Evolutionary conservation across 106 monocot species (phyloP).

Genomic region (Allium sativum): DNA sequence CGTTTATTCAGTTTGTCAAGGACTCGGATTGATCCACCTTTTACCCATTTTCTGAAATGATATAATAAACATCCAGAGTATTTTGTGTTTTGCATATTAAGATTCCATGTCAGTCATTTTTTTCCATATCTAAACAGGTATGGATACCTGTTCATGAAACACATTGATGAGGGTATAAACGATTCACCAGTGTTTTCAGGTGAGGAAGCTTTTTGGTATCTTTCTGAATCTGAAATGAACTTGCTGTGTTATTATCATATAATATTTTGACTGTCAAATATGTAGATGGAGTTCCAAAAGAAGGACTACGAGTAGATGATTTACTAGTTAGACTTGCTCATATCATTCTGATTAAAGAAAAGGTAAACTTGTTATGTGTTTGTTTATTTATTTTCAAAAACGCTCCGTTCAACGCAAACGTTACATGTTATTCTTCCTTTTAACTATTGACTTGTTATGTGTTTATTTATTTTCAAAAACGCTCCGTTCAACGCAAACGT

Average conservation of each 20-base stretch:
- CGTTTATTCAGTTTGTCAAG: neutral
- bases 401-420: neutral
- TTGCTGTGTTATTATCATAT: conserved; percentile 2
- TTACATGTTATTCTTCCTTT: neutral
- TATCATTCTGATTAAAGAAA: conserved; percentile 61
- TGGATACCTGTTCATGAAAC: conserved; percentile 74
- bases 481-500: neutral
- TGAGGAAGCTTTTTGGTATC: conserved; percentile 3
- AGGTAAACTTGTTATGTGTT: conserved; percentile 31
- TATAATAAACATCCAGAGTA: neutral
- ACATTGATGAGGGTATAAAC: conserved; percentile 55
- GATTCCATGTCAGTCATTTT: neutral
- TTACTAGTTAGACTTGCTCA: conserved; percentile 71
- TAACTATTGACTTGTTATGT: neutral
- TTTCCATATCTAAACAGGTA: conserved; percentile 41
- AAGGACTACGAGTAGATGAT: conserved; percentile 72
- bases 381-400: neutral
- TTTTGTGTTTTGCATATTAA: neutral
- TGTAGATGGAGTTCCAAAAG: conserved; percentile 98
- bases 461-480: neutral
- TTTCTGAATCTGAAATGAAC: neutral
- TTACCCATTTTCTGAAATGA: too few species aligned
- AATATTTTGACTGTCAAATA: conserved; percentile 8
- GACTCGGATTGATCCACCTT: neutral
- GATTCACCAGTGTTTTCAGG: conserved; percentile 71